Evolutionary conservation across 2,329 filamentous ascomycete species (phyloP).

Genomic region (Sclerotinia subarctica): DNA sequence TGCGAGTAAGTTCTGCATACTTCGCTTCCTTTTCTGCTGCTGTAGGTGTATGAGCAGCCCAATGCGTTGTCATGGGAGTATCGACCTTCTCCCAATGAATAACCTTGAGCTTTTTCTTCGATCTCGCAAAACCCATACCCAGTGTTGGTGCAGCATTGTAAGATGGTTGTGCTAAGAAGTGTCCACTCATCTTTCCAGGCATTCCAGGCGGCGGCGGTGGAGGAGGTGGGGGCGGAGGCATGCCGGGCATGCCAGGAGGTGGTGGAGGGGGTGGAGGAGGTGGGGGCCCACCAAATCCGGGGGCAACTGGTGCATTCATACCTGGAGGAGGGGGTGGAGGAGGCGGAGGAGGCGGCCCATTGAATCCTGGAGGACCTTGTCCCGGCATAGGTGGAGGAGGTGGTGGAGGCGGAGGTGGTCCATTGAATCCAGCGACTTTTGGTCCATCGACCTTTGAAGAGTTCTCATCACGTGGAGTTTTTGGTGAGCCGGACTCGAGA

Average conservation of each 20-base stretch:
- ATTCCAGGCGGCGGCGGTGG: slow-evolving; percentile 59
- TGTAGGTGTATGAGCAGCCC: slow-evolving; percentile 84
- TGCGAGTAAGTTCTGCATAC: slow-evolving; percentile 86
- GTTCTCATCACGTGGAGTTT: slow-evolving; percentile 45
- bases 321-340: slow-evolving; percentile 39
- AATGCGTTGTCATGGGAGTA: slow-evolving; percentile 84
- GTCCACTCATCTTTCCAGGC: slow-evolving; percentile 68
- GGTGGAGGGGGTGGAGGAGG: slow-evolving; percentile 45
- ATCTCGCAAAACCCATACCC: slow-evolving; percentile 75
- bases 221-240: slow-evolving; percentile 44
- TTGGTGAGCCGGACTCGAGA: slow-evolving; percentile 63
- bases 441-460: slow-evolving; percentile 27
- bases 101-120: slow-evolving; percentile 99
- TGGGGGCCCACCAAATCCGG: slow-evolving; percentile 37
- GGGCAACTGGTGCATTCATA: slow-evolving; percentile 3
- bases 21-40: slow-evolving; percentile 90
- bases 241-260: slow-evolving; percentile 45
- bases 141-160: slow-evolving; percentile 56
- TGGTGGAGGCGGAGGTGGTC: slow-evolving; percentile 42
- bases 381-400: slow-evolving; percentile 42
- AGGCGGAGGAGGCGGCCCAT: slow-evolving; percentile 41
- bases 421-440: slow-evolving; percentile 33
- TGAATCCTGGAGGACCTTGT: slow-evolving; percentile 32
- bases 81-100: slow-evolving; percentile 99
- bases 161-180: slow-evolving; percentile 64